These are phyloP conservation scores for Astragalus membranaceus DNA, from an alignment of 306 rosid species.

Conservation along the genomic window DNA sequence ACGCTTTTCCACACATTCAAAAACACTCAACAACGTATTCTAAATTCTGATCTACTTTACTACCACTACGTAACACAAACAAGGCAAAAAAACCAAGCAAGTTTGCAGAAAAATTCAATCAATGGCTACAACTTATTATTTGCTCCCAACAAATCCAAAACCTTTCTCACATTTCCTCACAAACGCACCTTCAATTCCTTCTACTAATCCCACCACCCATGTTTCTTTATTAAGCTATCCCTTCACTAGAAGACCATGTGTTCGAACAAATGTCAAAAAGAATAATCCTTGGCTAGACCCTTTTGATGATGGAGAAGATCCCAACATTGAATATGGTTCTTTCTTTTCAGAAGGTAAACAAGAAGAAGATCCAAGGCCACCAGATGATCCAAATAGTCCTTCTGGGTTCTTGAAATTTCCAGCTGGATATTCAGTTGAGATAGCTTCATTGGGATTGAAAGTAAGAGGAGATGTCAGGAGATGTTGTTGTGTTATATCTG, in stretches of 20 bases:
- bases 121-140: conserved; percentile 59
- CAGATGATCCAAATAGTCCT: conserved; percentile 66
- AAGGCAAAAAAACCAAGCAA: not conserved
- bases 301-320: conserved; percentile 78
- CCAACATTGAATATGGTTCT: conserved; percentile 61
- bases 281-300: conserved; percentile 77
- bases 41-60: not conserved
- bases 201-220: conserved; percentile 26
- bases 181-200: conserved; percentile 43
- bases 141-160: conserved; percentile 47
- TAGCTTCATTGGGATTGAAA: conserved; percentile 60
- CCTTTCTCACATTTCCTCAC: conserved; percentile 50
- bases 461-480: conserved; percentile 80
- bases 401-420: conserved; percentile 83
- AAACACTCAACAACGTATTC: not conserved
- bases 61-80: not conserved
- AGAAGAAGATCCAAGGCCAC: conserved; percentile 71
- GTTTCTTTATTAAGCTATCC: conserved; percentile 32
- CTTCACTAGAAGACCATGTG: conserved; percentile 12
- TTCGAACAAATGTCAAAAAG: conserved; percentile 41
- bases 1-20: conserved; percentile 61
- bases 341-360: conserved; percentile 71
- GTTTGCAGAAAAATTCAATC: conserved; percentile 18
- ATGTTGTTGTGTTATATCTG: conserved; percentile 72
- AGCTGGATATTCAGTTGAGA: conserved; percentile 59